Percentiles rank a stretch among this genome's conserved stretches.
Evolutionary conservation across 1,284 basidiomycete genomes (phyloP).

Genomic region (Marasmius oreades): DNA sequence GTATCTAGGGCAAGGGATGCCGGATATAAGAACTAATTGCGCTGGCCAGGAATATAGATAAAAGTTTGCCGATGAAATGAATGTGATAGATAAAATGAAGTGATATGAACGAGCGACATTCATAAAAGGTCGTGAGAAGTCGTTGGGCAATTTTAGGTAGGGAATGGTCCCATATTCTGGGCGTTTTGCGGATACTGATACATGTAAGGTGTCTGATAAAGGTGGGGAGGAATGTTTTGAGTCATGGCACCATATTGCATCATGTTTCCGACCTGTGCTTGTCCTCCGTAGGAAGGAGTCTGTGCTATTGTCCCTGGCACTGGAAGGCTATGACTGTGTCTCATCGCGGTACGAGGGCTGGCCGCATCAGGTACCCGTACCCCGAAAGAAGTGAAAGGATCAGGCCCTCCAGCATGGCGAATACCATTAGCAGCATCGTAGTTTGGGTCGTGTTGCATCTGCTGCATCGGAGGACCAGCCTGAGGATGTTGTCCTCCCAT

Average conservation of each 20-base stretch:
- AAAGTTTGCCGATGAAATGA: conserved; percentile 15
- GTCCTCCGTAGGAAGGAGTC: conserved; percentile 52
- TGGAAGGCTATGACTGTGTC: conserved; percentile 46
- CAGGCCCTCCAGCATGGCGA: conserved; percentile 48
- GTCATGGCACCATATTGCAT: conserved; percentile 64
- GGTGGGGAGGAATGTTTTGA: conserved; percentile 62
- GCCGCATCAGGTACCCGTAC: conserved; percentile 59
- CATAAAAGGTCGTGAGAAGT: conserved; percentile 30
- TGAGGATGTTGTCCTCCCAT: conserved; percentile 84
- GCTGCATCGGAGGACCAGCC: conserved; percentile 69
- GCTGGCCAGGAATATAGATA: conserved; percentile 11
- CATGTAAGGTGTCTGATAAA: conserved; percentile 74
- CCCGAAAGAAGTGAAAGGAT: conserved; percentile 75
- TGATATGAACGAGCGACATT: conserved; percentile 33
- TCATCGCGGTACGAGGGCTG: conserved; percentile 46
- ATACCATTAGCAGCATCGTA: conserved; percentile 39
- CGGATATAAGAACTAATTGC: conserved; percentile 28
- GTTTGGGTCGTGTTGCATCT: conserved; percentile 65
- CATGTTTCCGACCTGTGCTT: conserved; percentile 58
- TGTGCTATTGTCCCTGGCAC: conserved; percentile 38
- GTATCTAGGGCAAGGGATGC: conserved; percentile 26
- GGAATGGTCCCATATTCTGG: conserved; percentile 72
- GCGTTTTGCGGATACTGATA: conserved; percentile 76
- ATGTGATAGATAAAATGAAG: conserved; percentile 21
- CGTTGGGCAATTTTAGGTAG: conserved; percentile 47